Conservation (phyloP, 345 rosid genomes). For the Hypericum androsaemum region DNA sequence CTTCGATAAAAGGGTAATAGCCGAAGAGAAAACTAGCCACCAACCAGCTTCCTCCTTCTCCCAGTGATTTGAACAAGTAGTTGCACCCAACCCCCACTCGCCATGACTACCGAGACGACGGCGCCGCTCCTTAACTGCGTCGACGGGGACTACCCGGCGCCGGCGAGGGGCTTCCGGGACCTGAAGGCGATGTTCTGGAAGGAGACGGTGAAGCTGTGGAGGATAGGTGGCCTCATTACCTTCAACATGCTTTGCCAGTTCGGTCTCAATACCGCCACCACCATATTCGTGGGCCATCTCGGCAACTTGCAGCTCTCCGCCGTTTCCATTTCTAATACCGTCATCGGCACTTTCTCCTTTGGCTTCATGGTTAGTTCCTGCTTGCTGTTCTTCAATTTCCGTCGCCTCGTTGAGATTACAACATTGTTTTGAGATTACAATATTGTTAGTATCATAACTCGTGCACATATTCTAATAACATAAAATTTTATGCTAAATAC, state of each 20-base stretch:
- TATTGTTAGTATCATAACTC: too few relatives aligned
- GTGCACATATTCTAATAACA: too few relatives aligned
- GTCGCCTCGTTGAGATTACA: not conserved
- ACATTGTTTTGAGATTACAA: too few relatives aligned
- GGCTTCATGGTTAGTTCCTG: conserved; percentile 49
- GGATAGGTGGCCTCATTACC: conserved; percentile 47
- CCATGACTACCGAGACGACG: not conserved
- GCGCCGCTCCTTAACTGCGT: not conserved
- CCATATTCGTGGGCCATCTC: conserved; percentile 57
- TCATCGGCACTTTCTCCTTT: conserved; percentile 63
- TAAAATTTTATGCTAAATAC: too few relatives aligned
- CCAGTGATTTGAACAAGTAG: too few relatives aligned
- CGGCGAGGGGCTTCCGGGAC: conserved; percentile 33
- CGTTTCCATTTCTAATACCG: conserved; percentile 53
- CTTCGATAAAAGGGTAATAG: too few relatives aligned
- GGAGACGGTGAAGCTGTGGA: conserved; percentile 54
- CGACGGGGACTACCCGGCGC: conserved; percentile 32
- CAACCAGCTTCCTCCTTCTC: too few relatives aligned
- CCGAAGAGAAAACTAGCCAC: too few relatives aligned
- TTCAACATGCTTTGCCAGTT: conserved; percentile 45
- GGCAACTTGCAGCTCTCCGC: conserved; percentile 62
- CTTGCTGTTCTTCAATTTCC: not conserved
- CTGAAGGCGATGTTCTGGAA: conserved; percentile 29
- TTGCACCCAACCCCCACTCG: too few relatives aligned
- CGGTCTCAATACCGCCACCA: conserved; percentile 43